Evolutionary conservation across 192 early-diverging fungal species (phyloP).

Genomic region (Coemansia sp.): DNA sequence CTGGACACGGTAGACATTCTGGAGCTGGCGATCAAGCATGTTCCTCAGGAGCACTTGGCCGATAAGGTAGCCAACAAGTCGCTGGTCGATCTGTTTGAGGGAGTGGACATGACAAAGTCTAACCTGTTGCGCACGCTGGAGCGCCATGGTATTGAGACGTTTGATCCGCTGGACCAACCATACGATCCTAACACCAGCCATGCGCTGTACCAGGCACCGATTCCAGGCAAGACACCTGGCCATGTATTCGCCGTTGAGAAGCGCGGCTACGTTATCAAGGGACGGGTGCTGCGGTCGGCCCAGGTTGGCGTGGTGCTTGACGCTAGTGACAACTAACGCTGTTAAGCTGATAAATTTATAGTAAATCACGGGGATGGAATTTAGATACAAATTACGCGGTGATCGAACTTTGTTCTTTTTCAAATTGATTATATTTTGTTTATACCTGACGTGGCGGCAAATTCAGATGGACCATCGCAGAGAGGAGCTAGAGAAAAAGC

Average conservation of each 20-base stretch:
- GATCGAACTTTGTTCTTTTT: not conserved
- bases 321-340: slow-evolving; percentile 41
- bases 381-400: too few relatives aligned
- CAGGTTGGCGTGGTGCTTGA: slow-evolving; percentile 92
- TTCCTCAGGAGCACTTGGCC: slow-evolving; percentile 67
- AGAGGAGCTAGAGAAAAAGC: slow-evolving; percentile 88
- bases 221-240: slow-evolving; percentile 85
- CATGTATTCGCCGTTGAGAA: slow-evolving; percentile 89
- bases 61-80: slow-evolving; percentile 57
- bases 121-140: slow-evolving; percentile 86
- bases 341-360: not conserved
- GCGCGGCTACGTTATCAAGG: slow-evolving; percentile 89
- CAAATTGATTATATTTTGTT: not conserved
- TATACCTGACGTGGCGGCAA: not conserved
- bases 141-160: slow-evolving; percentile 81
- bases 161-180: slow-evolving; percentile 78
- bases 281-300: slow-evolving; percentile 87
- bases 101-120: slow-evolving; percentile 84
- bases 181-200: slow-evolving; percentile 96
- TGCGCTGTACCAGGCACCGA: slow-evolving; percentile 90
- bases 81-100: slow-evolving; percentile 78
- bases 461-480: slow-evolving; percentile 66
- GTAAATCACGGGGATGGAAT: too few relatives aligned
- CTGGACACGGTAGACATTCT: slow-evolving; percentile 90
- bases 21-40: slow-evolving; percentile 82